phyloP scores from a whole-genome alignment of 2,329 filamentous ascomycete genomes.

The Epichloe brachyelytri region DNA sequence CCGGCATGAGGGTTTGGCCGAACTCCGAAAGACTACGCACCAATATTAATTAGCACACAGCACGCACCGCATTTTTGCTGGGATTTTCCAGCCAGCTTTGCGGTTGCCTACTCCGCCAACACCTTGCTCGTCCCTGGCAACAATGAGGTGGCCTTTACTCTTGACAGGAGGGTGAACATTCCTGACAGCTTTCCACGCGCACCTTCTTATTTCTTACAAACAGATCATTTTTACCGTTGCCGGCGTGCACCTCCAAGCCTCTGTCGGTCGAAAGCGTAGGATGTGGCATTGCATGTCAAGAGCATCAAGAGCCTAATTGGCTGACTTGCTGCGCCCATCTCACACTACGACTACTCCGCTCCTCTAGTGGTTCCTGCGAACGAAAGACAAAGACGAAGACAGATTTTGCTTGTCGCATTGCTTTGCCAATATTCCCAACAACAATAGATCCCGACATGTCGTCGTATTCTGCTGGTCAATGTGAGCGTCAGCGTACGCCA shows the following conservation, averaged over 20 bases:
- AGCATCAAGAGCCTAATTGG: background rate
- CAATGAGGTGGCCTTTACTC: slow-evolving; percentile 21
- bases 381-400: background rate
- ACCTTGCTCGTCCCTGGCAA: slow-evolving; percentile 2
- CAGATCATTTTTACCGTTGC: background rate
- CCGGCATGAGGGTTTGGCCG: slow-evolving; percentile 18
- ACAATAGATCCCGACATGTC: slow-evolving; percentile 16
- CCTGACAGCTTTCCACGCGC: slow-evolving; percentile 9
- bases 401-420: background rate
- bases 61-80: background rate
- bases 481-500: slow-evolving; percentile 4
- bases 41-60: background rate
- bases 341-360: background rate
- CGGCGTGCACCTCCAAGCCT: background rate
- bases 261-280: background rate
- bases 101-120: slow-evolving; percentile 1
- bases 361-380: background rate
- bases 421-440: background rate
- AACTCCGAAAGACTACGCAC: slow-evolving; percentile 2
- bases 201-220: slow-evolving; percentile 6
- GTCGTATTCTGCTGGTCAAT: slow-evolving; percentile 11
- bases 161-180: slow-evolving; percentile 10
- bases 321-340: background rate
- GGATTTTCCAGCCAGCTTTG: background rate
- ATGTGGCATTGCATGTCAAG: slow-evolving; percentile 2